These are phyloP conservation scores for Cladosporium sp. DNA, from an alignment of 2,329 filamentous ascomycete genomes.

Conservation along the genomic window DNA sequence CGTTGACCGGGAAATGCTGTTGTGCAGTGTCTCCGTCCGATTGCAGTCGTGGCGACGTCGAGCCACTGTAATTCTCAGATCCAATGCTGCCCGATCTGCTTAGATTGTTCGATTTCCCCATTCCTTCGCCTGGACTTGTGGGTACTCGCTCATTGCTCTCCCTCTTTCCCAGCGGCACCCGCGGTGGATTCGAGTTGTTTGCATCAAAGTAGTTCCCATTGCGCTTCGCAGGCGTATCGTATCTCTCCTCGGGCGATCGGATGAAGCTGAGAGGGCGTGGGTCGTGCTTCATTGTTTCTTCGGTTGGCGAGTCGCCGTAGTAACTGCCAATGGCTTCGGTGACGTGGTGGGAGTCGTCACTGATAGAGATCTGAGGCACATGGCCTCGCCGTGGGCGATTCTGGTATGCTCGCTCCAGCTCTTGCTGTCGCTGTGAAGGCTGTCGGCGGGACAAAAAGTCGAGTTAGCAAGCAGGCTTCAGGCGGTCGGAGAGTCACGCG, in stretches of 20 bases:
- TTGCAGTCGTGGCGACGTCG: slow-evolving; percentile 37
- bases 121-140: slow-evolving; percentile 23
- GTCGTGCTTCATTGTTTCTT: slow-evolving; percentile 28
- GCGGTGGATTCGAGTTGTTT: slow-evolving; percentile 27
- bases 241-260: slow-evolving; percentile 55
- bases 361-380: slow-evolving; percentile 68
- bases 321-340: slow-evolving; percentile 91
- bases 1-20: slow-evolving; percentile 67
- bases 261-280: slow-evolving; percentile 77
- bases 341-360: slow-evolving; percentile 89
- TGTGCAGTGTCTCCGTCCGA: slow-evolving; percentile 36
- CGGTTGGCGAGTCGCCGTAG: slow-evolving; percentile 68
- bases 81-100: slow-evolving; percentile 42
- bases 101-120: slow-evolving; percentile 22
- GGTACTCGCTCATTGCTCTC: slow-evolving; percentile 38
- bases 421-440: slow-evolving; percentile 46
- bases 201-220: slow-evolving; percentile 35
- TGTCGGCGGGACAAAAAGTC: slow-evolving; percentile 26
- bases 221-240: slow-evolving; percentile 37
- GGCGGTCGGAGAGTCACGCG: slow-evolving; percentile 18
- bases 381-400: slow-evolving; percentile 54
- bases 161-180: slow-evolving; percentile 36
- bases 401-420: slow-evolving; percentile 45
- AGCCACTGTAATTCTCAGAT: slow-evolving; percentile 29
- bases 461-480: slow-evolving; percentile 16